Evolutionary conservation across 495 filamentous ascomycete genomes (phyloP).

Genomic region (Letharia columbiana): DNA sequence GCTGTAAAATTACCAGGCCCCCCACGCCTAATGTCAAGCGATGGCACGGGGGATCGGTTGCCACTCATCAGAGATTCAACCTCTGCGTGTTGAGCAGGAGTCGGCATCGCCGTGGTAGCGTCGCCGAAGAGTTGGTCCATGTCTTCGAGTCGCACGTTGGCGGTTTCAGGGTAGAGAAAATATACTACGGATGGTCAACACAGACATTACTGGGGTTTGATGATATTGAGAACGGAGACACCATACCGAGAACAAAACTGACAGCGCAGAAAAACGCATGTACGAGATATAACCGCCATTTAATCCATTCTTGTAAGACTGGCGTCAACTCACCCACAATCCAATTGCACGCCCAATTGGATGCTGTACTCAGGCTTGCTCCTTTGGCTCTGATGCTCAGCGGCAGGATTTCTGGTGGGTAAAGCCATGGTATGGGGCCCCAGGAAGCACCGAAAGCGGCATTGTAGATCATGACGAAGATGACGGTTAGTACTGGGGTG

Average conservation of each 20-base stretch:
- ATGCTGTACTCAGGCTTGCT: constrained; percentile 88
- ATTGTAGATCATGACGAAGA: constrained; percentile 98
- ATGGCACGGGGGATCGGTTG: constrained; percentile 65
- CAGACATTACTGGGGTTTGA: constrained; percentile 17
- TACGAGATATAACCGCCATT: constrained; percentile 86
- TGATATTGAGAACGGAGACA: not conserved
- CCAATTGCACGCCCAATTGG: constrained; percentile 99
- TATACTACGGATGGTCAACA: constrained; percentile 56
- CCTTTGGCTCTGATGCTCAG: constrained; percentile 97
- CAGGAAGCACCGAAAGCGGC: constrained; percentile 97
- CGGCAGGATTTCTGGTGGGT: constrained; percentile 94
- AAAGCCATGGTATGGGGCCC: constrained; percentile 97
- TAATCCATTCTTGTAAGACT: constrained; percentile 78
- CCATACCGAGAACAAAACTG: constrained; percentile 92
- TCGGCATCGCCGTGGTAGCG: constrained; percentile 69
- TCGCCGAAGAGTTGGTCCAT: constrained; percentile 92
- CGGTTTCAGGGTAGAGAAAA: constrained; percentile 94
- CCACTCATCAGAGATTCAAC: constrained; percentile 63
- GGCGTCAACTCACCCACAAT: constrained; percentile 92
- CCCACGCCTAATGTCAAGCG: constrained; percentile 59
- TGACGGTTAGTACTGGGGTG: constrained; percentile 77
- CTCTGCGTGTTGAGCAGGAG: constrained; percentile 60
- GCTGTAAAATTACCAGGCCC: constrained; percentile 38
- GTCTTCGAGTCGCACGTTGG: constrained; percentile 88
- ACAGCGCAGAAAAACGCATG: constrained; percentile 96